Conservation (phyloP, 23 red algal species). For the Gracilaria domingensis region DNA sequence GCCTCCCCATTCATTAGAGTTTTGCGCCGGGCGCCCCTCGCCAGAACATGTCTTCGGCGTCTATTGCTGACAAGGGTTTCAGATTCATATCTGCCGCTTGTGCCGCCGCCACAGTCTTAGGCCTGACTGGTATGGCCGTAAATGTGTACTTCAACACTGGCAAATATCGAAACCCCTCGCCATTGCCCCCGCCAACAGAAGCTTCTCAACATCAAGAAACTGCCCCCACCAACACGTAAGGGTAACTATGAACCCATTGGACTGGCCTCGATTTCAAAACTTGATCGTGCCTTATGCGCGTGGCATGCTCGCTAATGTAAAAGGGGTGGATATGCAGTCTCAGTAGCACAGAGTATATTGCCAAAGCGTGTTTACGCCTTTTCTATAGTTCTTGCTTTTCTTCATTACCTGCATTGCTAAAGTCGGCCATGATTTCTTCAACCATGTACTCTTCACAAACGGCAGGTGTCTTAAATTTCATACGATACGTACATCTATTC, state of each 20-base stretch:
- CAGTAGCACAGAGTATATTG: not conserved
- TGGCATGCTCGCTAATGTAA: too few relatives aligned
- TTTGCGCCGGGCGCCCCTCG: too few relatives aligned
- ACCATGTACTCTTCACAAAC: slow-evolving; percentile 48
- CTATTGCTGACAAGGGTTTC: slow-evolving; percentile 50
- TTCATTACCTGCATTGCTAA: not conserved
- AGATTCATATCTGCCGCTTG: not conserved
- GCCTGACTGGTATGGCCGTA: slow-evolving; percentile 12
- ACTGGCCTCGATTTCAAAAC: too few relatives aligned
- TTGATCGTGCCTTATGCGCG: too few relatives aligned
- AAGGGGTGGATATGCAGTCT: too few relatives aligned
- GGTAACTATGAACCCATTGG: not conserved
- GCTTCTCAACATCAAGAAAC: too few relatives aligned
- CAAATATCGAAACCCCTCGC: slow-evolving; percentile 17
- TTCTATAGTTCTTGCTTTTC: slow-evolving; percentile 55
- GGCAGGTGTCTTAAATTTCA: slow-evolving; percentile 74
- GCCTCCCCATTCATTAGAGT: too few relatives aligned
- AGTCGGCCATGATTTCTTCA: slow-evolving; percentile 47
- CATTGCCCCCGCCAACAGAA: not conserved
- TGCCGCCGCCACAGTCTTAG: slow-evolving; percentile 41
- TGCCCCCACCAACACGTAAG: not conserved
- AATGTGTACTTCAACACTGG: slow-evolving; percentile 71
- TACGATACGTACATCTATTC: slow-evolving; percentile 65
- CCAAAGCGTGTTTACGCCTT: not conserved
- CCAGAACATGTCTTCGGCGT: slow-evolving; percentile 12